phyloP scores from a whole-genome alignment of 108 stramenopile species.

The Licmophora abbreviata region DNA sequence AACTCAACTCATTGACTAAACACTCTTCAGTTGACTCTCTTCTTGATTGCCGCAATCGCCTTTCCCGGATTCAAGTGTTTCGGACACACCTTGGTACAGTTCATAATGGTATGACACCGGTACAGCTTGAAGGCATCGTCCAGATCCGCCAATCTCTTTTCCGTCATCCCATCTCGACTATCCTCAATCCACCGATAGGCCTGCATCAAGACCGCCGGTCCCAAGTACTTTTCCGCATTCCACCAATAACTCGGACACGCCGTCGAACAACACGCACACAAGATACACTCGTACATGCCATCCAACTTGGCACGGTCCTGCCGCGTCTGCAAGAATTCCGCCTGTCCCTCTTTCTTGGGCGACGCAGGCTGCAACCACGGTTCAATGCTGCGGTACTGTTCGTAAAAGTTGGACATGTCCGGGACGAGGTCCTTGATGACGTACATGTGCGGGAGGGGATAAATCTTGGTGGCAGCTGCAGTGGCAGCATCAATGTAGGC shows the following conservation, averaged over 20 bases:
- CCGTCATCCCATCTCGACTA: slow-evolving; percentile 83
- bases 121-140: slow-evolving; percentile 98
- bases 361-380: slow-evolving; percentile 92
- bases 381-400: slow-evolving; percentile 95
- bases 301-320: slow-evolving; percentile 90
- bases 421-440: slow-evolving; percentile 97
- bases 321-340: slow-evolving; percentile 84
- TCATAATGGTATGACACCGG: slow-evolving; percentile 99
- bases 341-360: slow-evolving; percentile 66
- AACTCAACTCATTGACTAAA: too few relatives aligned
- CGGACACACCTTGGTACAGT: slow-evolving; percentile 98
- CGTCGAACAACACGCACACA: slow-evolving; percentile 98
- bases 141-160: slow-evolving; percentile 84
- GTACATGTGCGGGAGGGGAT: slow-evolving; percentile 99
- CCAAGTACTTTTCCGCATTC: slow-evolving; percentile 95
- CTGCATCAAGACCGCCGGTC: slow-evolving; percentile 98
- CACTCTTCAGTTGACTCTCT: slow-evolving; percentile 36
- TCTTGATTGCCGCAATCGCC: slow-evolving; percentile 98
- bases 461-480: slow-evolving; percentile 80
- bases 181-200: slow-evolving; percentile 97
- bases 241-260: slow-evolving; percentile 98
- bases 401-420: slow-evolving; percentile 98
- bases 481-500: slow-evolving; percentile 78
- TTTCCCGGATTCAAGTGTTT: slow-evolving; percentile 99
- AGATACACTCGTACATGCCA: slow-evolving; percentile 99